These are phyloP conservation scores for Leccinum subgranulosum DNA, from an alignment of 768 basidiomycete species.

Conservation along the genomic window DNA sequence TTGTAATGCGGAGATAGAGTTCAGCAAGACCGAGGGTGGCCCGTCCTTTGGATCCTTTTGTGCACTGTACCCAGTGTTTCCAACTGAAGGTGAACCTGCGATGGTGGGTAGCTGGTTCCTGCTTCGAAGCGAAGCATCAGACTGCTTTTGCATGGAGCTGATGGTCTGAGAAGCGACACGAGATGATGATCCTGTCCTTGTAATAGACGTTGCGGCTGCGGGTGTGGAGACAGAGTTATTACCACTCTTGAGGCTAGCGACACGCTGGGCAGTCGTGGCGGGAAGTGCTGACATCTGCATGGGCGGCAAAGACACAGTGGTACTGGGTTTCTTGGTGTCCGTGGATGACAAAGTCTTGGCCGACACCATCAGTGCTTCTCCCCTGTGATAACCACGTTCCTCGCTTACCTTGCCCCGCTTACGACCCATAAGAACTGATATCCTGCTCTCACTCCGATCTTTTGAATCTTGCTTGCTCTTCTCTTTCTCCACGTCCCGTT, in stretches of 20 bases:
- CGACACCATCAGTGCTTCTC: constrained; percentile 10
- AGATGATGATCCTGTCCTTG: constrained; percentile 47
- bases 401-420: constrained; percentile 86
- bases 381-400: neutral
- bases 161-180: constrained; percentile 77
- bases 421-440: constrained; percentile 82
- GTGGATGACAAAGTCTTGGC: constrained; percentile 77
- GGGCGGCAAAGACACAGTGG: constrained; percentile 75
- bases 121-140: constrained; percentile 74
- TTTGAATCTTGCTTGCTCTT: constrained; percentile 72
- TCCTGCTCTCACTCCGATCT: constrained; percentile 86
- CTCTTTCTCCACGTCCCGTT: constrained; percentile 45
- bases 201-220: constrained; percentile 38
- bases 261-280: constrained; percentile 75
- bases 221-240: constrained; percentile 44
- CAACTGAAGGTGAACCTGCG: constrained; percentile 90
- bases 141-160: constrained; percentile 85
- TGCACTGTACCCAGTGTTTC: constrained; percentile 50
- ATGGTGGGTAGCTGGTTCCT: constrained; percentile 85
- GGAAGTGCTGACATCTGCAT: constrained; percentile 89
- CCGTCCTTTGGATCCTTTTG: constrained; percentile 57
- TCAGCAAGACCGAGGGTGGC: constrained; percentile 50
- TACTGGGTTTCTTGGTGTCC: constrained; percentile 72
- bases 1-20: constrained; percentile 47
- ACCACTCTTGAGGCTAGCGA: constrained; percentile 72